Base-by-base conservation (phyloP, 768 basidiomycete genomes). In the Pisolithus sp. region DNA sequence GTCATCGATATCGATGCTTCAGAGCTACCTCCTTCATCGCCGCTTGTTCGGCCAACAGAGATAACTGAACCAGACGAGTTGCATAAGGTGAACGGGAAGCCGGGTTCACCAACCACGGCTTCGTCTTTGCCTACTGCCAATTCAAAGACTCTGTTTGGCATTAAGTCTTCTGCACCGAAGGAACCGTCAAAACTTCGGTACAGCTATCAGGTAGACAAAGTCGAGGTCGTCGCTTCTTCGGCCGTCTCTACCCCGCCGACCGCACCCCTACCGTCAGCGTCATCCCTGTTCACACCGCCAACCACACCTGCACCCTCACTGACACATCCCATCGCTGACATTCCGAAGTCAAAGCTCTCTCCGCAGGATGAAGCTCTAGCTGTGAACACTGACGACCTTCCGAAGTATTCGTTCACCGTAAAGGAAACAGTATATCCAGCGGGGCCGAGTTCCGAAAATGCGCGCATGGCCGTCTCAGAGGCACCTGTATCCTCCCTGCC, bases 161-260 rank as follows among this genome's bases (percentile, higher is more conserved):
- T 67, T 39, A 85, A 82, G 62, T 68, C 77, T 3, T 79, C 73
- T 24, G 76, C 76, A 8, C 88, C 88, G 1, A 86, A 82, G 61
- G 85, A 86, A 50, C 86, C 88, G 2, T 89, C 88, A 53, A 89
- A 89, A 61, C 73, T 90, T 51, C 79, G 88, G 24, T 85, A 76
- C 58, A 86, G 86, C 57, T 80, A 85, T 65, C 79, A 81, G 44
- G 76, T 79, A 3, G 85, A 84, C 49, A 68, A 66, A 53, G 73
- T 73, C 26, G 71, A 72, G 53, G 62, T 59, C 28, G 57, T 58
- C 49, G 46, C 52, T 31, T 39, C 43, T 28, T 64, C 64, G 8
- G 36, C 49, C 34, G 45, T 9, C 12, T 26, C 48, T 15, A 38
- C 48, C 17, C 37, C 45, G 18, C 40, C 63, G 10, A 51, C 58